Percentiles rank a stretch among this genome's conserved stretches.
Evolutionary conservation across 371 early-diverging fungal genomes (phyloP).

Genomic region (Mucor piriformis): DNA sequence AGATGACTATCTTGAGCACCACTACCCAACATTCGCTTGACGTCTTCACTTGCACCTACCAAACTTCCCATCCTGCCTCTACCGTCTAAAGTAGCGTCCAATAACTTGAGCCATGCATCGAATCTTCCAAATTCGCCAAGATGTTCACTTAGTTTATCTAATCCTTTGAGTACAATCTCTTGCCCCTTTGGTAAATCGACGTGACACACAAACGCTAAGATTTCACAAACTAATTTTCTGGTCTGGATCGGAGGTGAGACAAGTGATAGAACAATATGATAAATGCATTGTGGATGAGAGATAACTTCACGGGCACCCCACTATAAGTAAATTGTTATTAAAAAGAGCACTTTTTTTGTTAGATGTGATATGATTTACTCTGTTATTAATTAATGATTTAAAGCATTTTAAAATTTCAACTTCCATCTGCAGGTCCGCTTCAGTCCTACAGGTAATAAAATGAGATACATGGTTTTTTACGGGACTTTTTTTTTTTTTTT

Average conservation of each 20-base stretch:
- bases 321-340: constrained; percentile 23
- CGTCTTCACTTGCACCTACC: constrained; percentile 80
- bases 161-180: constrained; percentile 75
- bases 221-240: constrained; percentile 79
- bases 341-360: neutral
- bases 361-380: constrained; percentile 33
- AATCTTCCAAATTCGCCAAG: constrained; percentile 68
- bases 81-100: constrained; percentile 79
- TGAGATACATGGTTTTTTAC: neutral
- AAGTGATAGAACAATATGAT: constrained; percentile 74
- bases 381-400: constrained; percentile 76
- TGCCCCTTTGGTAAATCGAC: constrained; percentile 80
- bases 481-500: neutral
- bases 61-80: constrained; percentile 81
- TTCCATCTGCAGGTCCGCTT: constrained; percentile 77
- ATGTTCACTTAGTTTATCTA: constrained; percentile 64
- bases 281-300: constrained; percentile 70
- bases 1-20: constrained; percentile 74
- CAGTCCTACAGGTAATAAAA: constrained; percentile 44
- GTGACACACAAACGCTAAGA: constrained; percentile 83
- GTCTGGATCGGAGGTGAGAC: constrained; percentile 79
- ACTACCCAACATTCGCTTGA: constrained; percentile 61
- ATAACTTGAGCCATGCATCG: constrained; percentile 80
- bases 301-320: constrained; percentile 87
- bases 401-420: constrained; percentile 82